phyloP scores from a whole-genome alignment of 352 stramenopile genomes.

The Halophytophthora polymorphica region DNA sequence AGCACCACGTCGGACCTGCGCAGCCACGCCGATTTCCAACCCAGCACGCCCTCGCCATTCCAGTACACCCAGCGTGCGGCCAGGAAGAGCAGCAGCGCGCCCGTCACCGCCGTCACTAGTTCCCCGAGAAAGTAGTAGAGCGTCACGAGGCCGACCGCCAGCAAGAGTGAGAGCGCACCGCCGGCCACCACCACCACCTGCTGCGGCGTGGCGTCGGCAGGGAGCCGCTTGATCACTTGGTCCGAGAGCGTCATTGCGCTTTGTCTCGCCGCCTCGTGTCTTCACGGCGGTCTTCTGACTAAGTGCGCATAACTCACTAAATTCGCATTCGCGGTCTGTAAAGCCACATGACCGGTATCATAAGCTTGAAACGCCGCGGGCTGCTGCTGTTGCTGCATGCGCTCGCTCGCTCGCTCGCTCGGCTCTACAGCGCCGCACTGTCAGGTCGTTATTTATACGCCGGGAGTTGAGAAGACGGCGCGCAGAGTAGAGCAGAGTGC shows the following conservation, averaged over 20 bases:
- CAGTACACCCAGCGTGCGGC: conserved; percentile 54
- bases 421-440: too few relatives aligned
- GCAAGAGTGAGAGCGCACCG: conserved; percentile 8
- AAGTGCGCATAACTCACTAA: too few relatives aligned
- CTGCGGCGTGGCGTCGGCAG: conserved; percentile 39
- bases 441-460: too few relatives aligned
- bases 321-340: too few relatives aligned
- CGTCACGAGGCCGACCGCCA: conserved; percentile 3
- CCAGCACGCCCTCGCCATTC: conserved; percentile 59
- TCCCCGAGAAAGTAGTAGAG: conserved; percentile 30
- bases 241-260: conserved; percentile 21
- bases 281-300: too few relatives aligned
- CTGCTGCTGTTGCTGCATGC: too few relatives aligned
- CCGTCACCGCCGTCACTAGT: conserved; percentile 11
- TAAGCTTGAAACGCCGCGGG: too few relatives aligned
- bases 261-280: too few relatives aligned
- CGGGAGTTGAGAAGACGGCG: too few relatives aligned
- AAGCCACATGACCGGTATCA: too few relatives aligned
- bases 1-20: conserved; percentile 29
- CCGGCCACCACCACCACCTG: conserved; percentile 16
- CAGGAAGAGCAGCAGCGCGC: conserved; percentile 16
- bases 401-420: too few relatives aligned
- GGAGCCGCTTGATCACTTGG: conserved; percentile 30
- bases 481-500: too few relatives aligned
- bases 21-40: conserved; percentile 44